Base-by-base conservation (phyloP, 2,329 filamentous ascomycete species). In the Aspergillus flavus region DNA sequence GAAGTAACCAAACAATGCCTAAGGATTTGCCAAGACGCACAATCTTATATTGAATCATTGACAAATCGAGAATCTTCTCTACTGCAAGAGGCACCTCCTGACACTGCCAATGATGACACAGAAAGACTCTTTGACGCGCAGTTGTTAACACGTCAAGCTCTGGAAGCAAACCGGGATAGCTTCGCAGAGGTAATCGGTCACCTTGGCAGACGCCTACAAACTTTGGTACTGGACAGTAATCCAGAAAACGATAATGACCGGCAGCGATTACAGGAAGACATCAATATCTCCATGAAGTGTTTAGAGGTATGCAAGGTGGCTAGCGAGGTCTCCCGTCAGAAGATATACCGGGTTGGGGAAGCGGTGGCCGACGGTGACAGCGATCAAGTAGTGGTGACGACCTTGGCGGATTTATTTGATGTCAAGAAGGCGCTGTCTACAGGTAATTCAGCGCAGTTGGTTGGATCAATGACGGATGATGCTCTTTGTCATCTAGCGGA, bases 321-420 rank as follows among this genome's bases (percentile, higher is more conserved):
- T 26, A 68, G 68, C 46, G 67, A 76, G 65, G 68, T 74, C 63
- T 69, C 72, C 4, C 60, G 65, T 57, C 73, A 74, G 61, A 79
- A 75, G 60, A 69, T 75, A 59, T 74, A 75, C 65, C 77, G 61
- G 55, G 64, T 80, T 61, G 75, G 76, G 14, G 78, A 80, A 68
- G 70, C 73, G 11, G 63, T 77, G 71, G 76, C 75, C 53, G 75
- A 80, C 52, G 72, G 65, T 28, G 71, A 79, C 58, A 78, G 76
- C 65, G 75, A 80, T 69, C 76, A 80, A 71, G 71, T 80, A 34
- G 75, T 81, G 61, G 72, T 81, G 61, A 80, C 73, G 61, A 80
- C 78, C 64, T 66, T 79, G 62, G 78, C 77, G 45, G 79, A 80
- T 72, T 70, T 81, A 58, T 81, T 82, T 61, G 71, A 80, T 65